A percentile compares a stretch with the other conserved stretches of the same genome.
Conservation (phyloP, 148 eudicot species). For the Rheum nobile region DNA sequence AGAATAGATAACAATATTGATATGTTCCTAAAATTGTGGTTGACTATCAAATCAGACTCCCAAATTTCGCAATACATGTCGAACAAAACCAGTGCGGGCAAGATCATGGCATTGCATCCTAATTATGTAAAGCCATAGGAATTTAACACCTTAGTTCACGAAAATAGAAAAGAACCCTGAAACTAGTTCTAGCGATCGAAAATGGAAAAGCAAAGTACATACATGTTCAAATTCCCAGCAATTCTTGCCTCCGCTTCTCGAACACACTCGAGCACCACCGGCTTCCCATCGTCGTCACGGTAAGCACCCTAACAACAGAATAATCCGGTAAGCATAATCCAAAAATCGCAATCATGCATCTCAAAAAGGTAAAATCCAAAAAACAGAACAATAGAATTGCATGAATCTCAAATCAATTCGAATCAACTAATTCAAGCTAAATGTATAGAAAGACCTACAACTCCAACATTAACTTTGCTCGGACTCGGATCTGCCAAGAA, state of each 20-base stretch:
- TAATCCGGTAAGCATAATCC: not conserved
- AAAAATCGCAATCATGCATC: not conserved
- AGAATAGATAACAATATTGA: too few relatives aligned
- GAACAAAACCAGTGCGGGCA: not conserved
- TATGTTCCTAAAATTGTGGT: too few relatives aligned
- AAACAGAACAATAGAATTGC: not conserved
- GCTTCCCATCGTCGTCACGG: constrained; percentile 87
- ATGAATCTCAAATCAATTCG: not conserved
- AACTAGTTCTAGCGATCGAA: not conserved
- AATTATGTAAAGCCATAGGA: not conserved
- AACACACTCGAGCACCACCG: constrained; percentile 86
- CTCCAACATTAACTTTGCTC: constrained; percentile 81
- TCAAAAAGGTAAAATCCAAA: not conserved
- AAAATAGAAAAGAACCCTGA: not conserved
- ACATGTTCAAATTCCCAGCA: constrained; percentile 84
- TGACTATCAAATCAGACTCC: too few relatives aligned
- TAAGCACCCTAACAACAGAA: constrained; percentile 57
- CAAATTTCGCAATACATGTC: too few relatives aligned
- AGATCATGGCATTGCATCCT: not conserved
- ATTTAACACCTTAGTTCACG: not conserved
- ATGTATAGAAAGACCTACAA: constrained; percentile 33
- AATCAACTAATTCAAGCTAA: not conserved
- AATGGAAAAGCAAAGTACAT: constrained; percentile 12
- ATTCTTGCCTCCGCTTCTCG: constrained; percentile 83
- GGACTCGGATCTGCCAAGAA: constrained; percentile 83